Base-by-base conservation (phyloP, 2,329 filamentous ascomycete species). In the Colletotrichum sidae region DNA sequence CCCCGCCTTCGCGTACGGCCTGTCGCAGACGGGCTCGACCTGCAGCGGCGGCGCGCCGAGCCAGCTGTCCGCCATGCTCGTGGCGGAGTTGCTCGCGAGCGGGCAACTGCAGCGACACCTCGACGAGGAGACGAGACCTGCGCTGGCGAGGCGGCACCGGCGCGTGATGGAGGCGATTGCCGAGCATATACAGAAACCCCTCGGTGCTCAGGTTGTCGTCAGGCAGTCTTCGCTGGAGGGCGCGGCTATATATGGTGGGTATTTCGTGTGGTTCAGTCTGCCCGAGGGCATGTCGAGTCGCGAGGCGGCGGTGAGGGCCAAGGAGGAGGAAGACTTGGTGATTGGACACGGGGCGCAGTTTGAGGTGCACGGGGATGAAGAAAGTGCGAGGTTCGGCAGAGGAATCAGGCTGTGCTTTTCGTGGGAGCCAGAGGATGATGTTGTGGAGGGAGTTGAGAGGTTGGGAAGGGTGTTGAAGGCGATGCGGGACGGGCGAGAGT, bases 201-300 rank as follows among this genome's bases (percentile, higher is more conserved):
- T 92, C 0, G 60, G 44, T 17, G 42, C 35, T 8, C 91, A 90
- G 2, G 85, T 92, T 0, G 74, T 60, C 35, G 74, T 81, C 39
- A 72, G 75, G 35, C 75, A 79, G 70, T 69, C 72, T 15, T 76
- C 71, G 12, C 77, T 84, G 37, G 49, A 57, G 53, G 63, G 63
- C 10, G 76, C 80, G 39, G 74, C 80, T 4, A 76, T 90, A 3
- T 90, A 90, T 37, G 94, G 94, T 0, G 94, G 94, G 0, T 97
- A 95, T 75, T 97, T 97, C 75, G 81, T 97, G 52, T 97, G 93
- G 93, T 77, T 96, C 34, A 83, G 82, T 2, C 76, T 97, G 5
- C 89, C 90, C 0, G 68, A 75, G 2, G 75, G 68, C 60, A 49
- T 80, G 3, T 78, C 90, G 58, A 80, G 83, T 8, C 88, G 78